A percentile compares a stretch with the other conserved stretches of the same genome.
Conservation (phyloP, 2,329 filamentous ascomycete genomes). For the Dactylonectria macrodidyma region DNA sequence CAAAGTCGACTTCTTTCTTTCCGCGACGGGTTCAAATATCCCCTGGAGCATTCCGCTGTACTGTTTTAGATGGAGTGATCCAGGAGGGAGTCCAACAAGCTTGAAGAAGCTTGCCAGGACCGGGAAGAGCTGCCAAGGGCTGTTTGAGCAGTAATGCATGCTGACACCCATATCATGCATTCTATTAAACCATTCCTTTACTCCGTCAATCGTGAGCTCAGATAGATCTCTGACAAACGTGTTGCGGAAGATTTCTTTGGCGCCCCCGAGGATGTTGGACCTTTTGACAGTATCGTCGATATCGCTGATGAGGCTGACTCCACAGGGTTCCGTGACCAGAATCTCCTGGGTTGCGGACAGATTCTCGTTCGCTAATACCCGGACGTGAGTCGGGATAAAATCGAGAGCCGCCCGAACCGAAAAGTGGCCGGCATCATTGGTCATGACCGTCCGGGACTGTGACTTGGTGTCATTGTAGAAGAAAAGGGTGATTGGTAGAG, state of each 20-base stretch:
- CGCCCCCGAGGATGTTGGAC: constrained; percentile 89
- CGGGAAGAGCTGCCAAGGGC: constrained; percentile 97
- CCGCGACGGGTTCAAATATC: constrained; percentile 97
- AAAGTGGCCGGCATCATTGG: constrained; percentile 93
- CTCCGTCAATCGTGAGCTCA: constrained; percentile 88
- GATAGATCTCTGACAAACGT: constrained; percentile 90
- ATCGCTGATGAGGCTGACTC: constrained; percentile 95
- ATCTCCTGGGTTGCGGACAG: constrained; percentile 87
- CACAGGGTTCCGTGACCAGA: constrained; percentile 80
- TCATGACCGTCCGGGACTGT: constrained; percentile 86
- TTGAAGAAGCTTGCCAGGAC: constrained; percentile 89
- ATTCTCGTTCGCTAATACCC: constrained; percentile 88
- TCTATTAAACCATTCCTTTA: constrained; percentile 88
- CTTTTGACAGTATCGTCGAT: constrained; percentile 98
- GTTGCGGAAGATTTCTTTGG: constrained; percentile 95
- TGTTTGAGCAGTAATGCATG: constrained; percentile 99
- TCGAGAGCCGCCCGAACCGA: constrained; percentile 83
- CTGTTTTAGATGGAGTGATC: constrained; percentile 95
- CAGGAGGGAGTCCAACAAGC: constrained; percentile 83
- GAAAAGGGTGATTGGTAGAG: constrained; percentile 88
- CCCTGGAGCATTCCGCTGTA: constrained; percentile 98
- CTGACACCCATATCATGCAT: constrained; percentile 86
- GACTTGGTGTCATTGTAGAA: constrained; percentile 92
- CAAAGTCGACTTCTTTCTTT: constrained; percentile 90
- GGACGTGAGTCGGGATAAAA: constrained; percentile 91